Percentiles rank a stretch among this genome's conserved stretches.
These are phyloP conservation scores for Syzygium aromaticum DNA, from an alignment of 345 rosid species.

Conservation along the genomic window DNA sequence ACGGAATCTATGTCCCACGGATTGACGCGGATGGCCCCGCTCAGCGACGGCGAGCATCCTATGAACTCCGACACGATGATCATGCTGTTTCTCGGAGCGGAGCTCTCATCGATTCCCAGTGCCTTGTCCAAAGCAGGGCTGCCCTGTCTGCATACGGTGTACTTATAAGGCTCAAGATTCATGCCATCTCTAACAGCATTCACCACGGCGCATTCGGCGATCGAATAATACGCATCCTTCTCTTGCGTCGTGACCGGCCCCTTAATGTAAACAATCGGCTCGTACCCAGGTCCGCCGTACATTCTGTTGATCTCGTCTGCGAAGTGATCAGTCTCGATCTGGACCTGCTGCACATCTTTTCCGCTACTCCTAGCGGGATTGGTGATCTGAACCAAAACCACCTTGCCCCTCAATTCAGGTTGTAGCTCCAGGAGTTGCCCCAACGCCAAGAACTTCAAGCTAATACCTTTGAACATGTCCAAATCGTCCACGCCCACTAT, in stretches of 20 bases:
- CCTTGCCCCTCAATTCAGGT: slow-evolving; percentile 33
- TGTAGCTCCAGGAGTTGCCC: slow-evolving; percentile 49
- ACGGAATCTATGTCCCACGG: slow-evolving; percentile 71
- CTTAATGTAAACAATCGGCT: slow-evolving; percentile 51
- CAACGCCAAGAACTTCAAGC: slow-evolving; percentile 65
- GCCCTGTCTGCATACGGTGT: slow-evolving; percentile 68
- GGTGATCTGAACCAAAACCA: slow-evolving; percentile 62
- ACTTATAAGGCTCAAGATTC: slow-evolving; percentile 80
- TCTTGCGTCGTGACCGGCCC: slow-evolving; percentile 50
- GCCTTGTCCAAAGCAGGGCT: slow-evolving; percentile 49
- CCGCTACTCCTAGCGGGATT: slow-evolving; percentile 83
- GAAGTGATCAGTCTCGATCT: slow-evolving; percentile 26
- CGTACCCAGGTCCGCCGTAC: slow-evolving; percentile 45
- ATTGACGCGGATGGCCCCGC: slow-evolving; percentile 82
- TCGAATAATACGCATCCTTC: slow-evolving; percentile 54
- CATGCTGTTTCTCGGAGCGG: slow-evolving; percentile 39
- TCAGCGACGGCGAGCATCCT: slow-evolving; percentile 85
- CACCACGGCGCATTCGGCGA: slow-evolving; percentile 74
- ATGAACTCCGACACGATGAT: slow-evolving; percentile 80
- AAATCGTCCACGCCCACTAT: slow-evolving; percentile 77
- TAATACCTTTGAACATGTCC: slow-evolving; percentile 72
- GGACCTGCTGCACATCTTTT: slow-evolving; percentile 57
- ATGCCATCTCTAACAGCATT: slow-evolving; percentile 83
- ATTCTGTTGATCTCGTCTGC: slow-evolving; percentile 40
- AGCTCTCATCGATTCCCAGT: slow-evolving; percentile 27